These are phyloP conservation scores for Leptoxyphium fumago DNA, from an alignment of 2,329 filamentous ascomycete species.

Conservation along the genomic window DNA sequence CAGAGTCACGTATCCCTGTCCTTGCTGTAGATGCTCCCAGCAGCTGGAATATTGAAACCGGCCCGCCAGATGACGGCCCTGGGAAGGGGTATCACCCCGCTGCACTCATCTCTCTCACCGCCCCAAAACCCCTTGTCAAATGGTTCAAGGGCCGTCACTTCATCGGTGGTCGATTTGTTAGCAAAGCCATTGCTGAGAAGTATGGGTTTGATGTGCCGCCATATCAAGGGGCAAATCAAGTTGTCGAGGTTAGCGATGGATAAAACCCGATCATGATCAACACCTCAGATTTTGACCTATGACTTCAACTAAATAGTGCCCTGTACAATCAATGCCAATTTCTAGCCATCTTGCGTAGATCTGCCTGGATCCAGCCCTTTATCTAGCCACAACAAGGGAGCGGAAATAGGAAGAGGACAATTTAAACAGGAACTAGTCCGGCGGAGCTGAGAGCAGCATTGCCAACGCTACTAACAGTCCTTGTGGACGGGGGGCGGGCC, in stretches of 20 bases:
- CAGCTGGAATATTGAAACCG: slow-evolving; percentile 83
- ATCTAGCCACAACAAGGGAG: too few species aligned
- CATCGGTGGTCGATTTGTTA: slow-evolving; percentile 79
- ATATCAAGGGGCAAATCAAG: slow-evolving; percentile 77
- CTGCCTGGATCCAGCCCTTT: too few species aligned
- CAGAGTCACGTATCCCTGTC: slow-evolving; percentile 59
- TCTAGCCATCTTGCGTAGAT: too few species aligned
- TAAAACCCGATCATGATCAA: background rate
- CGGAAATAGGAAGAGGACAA: too few species aligned
- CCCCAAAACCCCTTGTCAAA: slow-evolving; percentile 78
- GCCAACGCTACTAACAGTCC: too few species aligned
- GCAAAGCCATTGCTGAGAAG: slow-evolving; percentile 62
- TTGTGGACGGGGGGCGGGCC: too few species aligned
- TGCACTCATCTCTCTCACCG: slow-evolving; percentile 74
- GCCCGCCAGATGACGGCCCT: slow-evolving; percentile 61
- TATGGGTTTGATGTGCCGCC: slow-evolving; percentile 71
- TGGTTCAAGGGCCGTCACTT: slow-evolving; percentile 83
- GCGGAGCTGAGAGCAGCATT: too few species aligned
- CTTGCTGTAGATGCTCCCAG: slow-evolving; percentile 86
- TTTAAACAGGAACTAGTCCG: too few species aligned
- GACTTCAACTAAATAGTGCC: too few species aligned
- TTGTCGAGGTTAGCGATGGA: slow-evolving; percentile 52
- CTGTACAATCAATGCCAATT: too few species aligned
- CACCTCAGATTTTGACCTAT: background rate
- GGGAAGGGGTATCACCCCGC: slow-evolving; percentile 70